These are phyloP conservation scores for Candolleomyces efflorescens DNA, from an alignment of 768 basidiomycete genomes.

Conservation along the genomic window DNA sequence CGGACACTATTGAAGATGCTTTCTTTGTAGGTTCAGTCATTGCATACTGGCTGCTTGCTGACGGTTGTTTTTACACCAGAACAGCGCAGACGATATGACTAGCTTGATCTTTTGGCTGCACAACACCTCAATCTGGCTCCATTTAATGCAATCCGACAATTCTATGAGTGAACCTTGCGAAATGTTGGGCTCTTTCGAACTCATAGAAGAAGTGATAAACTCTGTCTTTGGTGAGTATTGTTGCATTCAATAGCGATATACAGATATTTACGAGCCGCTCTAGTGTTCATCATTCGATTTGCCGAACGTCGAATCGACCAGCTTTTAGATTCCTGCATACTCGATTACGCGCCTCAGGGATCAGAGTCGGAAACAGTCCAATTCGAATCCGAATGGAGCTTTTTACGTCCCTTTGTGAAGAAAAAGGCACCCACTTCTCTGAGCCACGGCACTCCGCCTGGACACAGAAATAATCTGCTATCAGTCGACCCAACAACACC, in stretches of 20 bases:
- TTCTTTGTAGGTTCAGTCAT: slow-evolving; percentile 60
- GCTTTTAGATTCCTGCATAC: slow-evolving; percentile 73
- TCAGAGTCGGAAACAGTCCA: slow-evolving; percentile 77
- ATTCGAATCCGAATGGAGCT: slow-evolving; percentile 97
- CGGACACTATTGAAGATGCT: slow-evolving; percentile 87
- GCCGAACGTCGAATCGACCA: slow-evolving; percentile 87
- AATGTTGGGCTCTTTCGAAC: slow-evolving; percentile 74
- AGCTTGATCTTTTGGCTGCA: slow-evolving; percentile 93
- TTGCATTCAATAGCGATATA: neutral
- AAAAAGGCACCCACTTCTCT: slow-evolving; percentile 41
- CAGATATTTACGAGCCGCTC: slow-evolving; percentile 9
- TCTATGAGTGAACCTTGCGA: slow-evolving; percentile 78
- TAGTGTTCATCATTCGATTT: slow-evolving; percentile 93
- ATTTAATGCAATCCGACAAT: slow-evolving; percentile 84
- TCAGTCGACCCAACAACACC: slow-evolving; percentile 43
- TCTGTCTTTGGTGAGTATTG: slow-evolving; percentile 80
- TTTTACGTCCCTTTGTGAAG: slow-evolving; percentile 72
- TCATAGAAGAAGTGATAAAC: slow-evolving; percentile 90
- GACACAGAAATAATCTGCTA: slow-evolving; percentile 32
- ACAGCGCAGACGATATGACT: slow-evolving; percentile 77
- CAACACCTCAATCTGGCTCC: slow-evolving; percentile 86
- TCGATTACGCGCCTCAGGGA: slow-evolving; percentile 79
- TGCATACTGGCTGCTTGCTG: too few species aligned
- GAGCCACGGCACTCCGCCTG: slow-evolving; percentile 16
- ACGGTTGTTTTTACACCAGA: slow-evolving; percentile 39